Conservation (phyloP, 83 land plant species). For the Thuja plicata region DNA sequence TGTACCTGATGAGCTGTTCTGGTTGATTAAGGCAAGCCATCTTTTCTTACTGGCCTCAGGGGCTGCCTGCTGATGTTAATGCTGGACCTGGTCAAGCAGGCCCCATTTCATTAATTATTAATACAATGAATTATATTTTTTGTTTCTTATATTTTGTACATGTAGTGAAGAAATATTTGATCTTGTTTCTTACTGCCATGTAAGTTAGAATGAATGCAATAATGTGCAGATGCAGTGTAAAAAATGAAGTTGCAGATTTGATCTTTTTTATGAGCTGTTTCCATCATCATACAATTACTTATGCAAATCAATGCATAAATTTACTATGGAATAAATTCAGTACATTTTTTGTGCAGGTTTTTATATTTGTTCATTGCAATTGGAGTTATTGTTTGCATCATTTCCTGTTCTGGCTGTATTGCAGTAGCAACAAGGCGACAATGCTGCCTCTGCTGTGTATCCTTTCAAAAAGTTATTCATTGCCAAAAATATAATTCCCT, state of each 20-base stretch:
- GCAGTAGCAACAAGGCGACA: conserved; percentile 51
- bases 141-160: not conserved
- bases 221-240: not conserved
- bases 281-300: not conserved
- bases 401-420: conserved; percentile 64
- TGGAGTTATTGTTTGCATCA: conserved; percentile 55
- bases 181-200: not conserved
- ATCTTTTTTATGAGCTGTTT: not conserved
- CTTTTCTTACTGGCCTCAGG: not conserved
- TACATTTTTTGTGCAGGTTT: conserved; percentile 48
- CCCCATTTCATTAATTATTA: not conserved
- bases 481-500: not conserved
- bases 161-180: not conserved
- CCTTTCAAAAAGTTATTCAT: conserved; percentile 28
- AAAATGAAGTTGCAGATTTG: not conserved
- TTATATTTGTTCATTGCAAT: conserved; percentile 62
- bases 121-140: not conserved
- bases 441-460: conserved; percentile 77
- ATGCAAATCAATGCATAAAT: not conserved
- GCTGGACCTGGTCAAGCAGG: not conserved
- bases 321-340: not conserved
- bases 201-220: not conserved
- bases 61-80: not conserved
- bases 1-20: not conserved
- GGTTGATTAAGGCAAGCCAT: not conserved